A percentile compares a stretch with the other conserved stretches of the same genome.
Evolutionary conservation across 441 rosid species (phyloP).

Genomic region (Brassica hybrid): DNA sequence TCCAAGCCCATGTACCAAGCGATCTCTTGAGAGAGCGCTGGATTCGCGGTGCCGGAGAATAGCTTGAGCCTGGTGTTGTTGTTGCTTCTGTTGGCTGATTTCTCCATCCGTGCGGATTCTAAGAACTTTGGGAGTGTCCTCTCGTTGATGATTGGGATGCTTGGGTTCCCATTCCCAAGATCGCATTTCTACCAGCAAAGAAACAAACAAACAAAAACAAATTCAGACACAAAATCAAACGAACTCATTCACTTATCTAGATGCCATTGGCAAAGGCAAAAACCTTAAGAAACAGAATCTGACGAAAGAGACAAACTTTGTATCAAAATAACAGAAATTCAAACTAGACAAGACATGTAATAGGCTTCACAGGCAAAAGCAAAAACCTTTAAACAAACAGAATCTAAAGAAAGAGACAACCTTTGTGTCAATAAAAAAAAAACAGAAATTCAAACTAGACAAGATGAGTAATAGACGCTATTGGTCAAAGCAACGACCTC

Average conservation of each 20-base stretch:
- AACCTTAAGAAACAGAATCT: neutral
- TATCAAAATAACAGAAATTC: neutral
- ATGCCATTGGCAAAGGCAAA: neutral
- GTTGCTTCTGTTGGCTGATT: conserved; percentile 45
- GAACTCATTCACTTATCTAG: no score
- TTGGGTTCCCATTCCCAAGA: no score
- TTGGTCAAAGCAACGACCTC: neutral
- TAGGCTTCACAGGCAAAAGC: neutral
- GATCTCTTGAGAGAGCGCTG: conserved; percentile 68
- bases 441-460: neutral
- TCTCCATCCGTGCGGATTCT: no score
- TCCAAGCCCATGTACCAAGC: conserved; percentile 78
- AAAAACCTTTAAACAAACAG: neutral
- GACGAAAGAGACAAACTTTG: neutral
- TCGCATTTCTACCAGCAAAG: no score
- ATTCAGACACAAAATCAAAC: no score
- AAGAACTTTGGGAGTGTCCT: no score
- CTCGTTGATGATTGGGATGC: no score
- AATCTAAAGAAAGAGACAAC: neutral
- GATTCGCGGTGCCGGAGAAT: conserved; percentile 77
- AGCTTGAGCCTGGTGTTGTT: conserved; percentile 54
- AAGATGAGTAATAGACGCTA: conserved; percentile 1
- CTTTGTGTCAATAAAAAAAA: neutral
- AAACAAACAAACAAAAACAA: no score
- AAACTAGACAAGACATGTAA: conserved; percentile 15